Conservation (phyloP, 345 rosid species). For the Hibiscus trionum region DNA sequence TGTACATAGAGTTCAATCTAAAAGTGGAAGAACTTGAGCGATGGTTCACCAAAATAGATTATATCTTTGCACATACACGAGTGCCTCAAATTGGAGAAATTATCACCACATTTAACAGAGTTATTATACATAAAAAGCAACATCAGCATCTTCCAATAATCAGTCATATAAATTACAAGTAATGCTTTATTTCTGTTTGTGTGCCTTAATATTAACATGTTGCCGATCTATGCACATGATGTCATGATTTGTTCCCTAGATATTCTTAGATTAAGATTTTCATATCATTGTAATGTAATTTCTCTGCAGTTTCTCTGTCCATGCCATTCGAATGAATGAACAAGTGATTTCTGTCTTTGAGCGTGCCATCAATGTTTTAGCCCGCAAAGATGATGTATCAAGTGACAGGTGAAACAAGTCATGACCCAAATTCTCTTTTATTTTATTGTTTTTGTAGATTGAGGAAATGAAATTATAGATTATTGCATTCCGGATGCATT, state of each 20-base stretch:
- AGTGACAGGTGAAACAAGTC: conserved; percentile 42
- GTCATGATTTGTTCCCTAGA: neutral
- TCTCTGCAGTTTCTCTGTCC: conserved; percentile 73
- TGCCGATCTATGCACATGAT: conserved; percentile 3
- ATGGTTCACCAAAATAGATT: conserved; percentile 90
- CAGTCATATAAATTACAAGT: conserved; percentile 90
- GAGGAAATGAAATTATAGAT: neutral
- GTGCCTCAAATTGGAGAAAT: conserved; percentile 68
- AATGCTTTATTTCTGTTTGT: neutral
- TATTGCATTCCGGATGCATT: neutral
- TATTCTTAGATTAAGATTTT: neutral
- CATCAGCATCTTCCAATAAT: conserved; percentile 63
- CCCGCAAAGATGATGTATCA: conserved; percentile 66
- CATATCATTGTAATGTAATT: neutral
- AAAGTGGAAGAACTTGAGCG: conserved; percentile 84
- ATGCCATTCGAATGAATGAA: conserved; percentile 87
- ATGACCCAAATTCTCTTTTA: neutral
- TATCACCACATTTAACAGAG: conserved; percentile 66
- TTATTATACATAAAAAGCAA: conserved; percentile 46
- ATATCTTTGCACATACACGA: conserved; percentile 83
- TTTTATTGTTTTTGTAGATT: conserved; percentile 3
- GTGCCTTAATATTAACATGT: conserved; percentile 7
- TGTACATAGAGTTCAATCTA: conserved; percentile 61
- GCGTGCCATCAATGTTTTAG: conserved; percentile 69
- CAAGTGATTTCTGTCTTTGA: conserved; percentile 78